A percentile compares a stretch with the other conserved stretches of the same genome.
phyloP scores from a whole-genome alignment of 495 filamentous ascomycete genomes.

The Tetracladium marchalianum region DNA sequence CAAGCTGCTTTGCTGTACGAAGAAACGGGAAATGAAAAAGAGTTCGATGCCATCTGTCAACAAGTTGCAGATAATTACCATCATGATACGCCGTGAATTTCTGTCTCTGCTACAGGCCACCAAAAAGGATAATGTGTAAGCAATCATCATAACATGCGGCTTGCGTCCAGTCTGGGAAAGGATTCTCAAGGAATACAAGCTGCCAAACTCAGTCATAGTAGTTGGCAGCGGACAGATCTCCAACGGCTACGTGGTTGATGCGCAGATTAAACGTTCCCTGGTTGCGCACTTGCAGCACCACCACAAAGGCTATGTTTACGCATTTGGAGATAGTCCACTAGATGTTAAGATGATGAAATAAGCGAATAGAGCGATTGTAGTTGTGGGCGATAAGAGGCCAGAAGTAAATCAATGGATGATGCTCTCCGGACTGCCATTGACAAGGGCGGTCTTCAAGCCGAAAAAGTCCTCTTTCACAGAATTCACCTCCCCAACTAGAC shows the following conservation, averaged over 20 bases:
- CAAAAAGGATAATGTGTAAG: conserved; percentile 32
- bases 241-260: conserved; percentile 43
- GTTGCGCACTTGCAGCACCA: conserved; percentile 29
- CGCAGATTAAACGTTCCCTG: conserved; percentile 39
- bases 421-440: conserved; percentile 35
- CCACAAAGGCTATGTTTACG: conserved; percentile 37
- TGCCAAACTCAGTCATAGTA: conserved; percentile 36
- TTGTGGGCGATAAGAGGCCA: conserved; percentile 40
- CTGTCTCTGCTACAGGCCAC: conserved; percentile 30
- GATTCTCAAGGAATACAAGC: conserved; percentile 36
- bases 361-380: conserved; percentile 47
- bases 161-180: conserved; percentile 46
- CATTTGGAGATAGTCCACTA: conserved; percentile 53
- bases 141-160: conserved; percentile 49
- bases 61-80: conserved; percentile 31
- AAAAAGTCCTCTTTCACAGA: conserved; percentile 35
- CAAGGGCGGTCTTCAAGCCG: conserved; percentile 27
- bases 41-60: conserved; percentile 39
- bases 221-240: conserved; percentile 44
- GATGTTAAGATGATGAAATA: conserved; percentile 48
- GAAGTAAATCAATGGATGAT: conserved; percentile 49
- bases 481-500: conserved; percentile 35
- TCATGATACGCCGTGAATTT: conserved; percentile 42
- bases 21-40: conserved; percentile 28
- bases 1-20: conserved; percentile 49